These are phyloP conservation scores for Boletus huronensis DNA, from an alignment of 768 basidiomycete species.

Conservation along the genomic window DNA sequence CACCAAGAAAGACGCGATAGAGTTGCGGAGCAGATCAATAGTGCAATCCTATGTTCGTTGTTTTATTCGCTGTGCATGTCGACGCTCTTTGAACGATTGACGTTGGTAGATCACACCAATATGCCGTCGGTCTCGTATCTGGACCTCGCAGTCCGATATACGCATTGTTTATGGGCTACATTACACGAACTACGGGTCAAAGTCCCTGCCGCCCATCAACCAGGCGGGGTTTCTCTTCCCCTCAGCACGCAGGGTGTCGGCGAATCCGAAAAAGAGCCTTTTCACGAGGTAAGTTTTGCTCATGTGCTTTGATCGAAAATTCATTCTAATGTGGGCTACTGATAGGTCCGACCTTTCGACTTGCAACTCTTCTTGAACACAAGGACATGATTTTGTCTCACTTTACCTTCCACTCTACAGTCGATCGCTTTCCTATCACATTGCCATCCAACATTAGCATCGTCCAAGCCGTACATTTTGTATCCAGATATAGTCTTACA, in stretches of 20 bases:
- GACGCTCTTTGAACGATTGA: conserved; percentile 1
- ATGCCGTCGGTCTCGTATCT: conserved; percentile 54
- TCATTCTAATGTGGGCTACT: not conserved
- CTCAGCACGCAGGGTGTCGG: conserved; percentile 26
- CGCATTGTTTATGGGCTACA: conserved; percentile 55
- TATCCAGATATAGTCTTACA: conserved; percentile 23
- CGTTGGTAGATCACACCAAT: conserved; percentile 45
- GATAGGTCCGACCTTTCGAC: conserved; percentile 51
- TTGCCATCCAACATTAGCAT: conserved; percentile 14
- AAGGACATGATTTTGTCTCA: conserved; percentile 35
- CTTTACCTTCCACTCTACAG: not conserved
- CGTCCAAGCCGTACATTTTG: conserved; percentile 11
- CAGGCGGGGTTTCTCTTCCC: conserved; percentile 46
- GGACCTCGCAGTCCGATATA: conserved; percentile 65
- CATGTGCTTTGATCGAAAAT: not conserved
- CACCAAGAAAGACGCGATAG: conserved; percentile 72
- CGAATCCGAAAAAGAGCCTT: conserved; percentile 33
- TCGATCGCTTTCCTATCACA: conserved; percentile 8
- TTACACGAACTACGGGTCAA: conserved; percentile 50
- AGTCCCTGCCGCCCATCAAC: conserved; percentile 37
- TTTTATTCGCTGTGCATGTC: not conserved
- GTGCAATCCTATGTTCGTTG: conserved; percentile 76
- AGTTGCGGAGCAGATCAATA: conserved; percentile 85
- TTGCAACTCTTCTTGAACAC: conserved; percentile 49
- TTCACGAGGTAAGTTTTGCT: conserved; percentile 34